Base-by-base conservation (phyloP, 495 filamentous ascomycete species). In the Aspergillus hancockii region DNA sequence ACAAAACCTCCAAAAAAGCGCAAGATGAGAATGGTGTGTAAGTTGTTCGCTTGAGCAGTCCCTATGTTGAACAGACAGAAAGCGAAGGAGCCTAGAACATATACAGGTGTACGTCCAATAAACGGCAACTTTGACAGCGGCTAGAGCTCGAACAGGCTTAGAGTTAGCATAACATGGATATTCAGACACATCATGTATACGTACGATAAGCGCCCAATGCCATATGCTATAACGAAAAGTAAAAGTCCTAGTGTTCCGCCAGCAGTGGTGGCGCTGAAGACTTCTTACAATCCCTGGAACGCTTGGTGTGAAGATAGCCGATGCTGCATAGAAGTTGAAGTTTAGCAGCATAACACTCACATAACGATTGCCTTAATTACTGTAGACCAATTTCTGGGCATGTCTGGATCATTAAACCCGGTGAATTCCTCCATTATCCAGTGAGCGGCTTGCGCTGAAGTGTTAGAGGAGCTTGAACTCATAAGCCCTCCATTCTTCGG, bases 1-100 rank as follows among this genome's bases (percentile, higher is more conserved):
- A 80, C 69, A 52, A 80, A 72, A 6, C 78, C 78, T 40, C 77
- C 78, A 8, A 81, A 49, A 67, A 80, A 79, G 4, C 78, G 76
- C 52, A 81, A 76, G 16, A 75, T 75, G 5, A 80, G 62, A 23
- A 80, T 66, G 57, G 76, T 79, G 52, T 72, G 71, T 59, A 81
- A 71, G 62, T 78, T 79, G 2, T 65, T 67, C 32, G 74, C 71
- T 0, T 77, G 53, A 0, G 76, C 73, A n/a, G 75, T 77, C 1
- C 74, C 74, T 25, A 75, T 70, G 51, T 77, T 77, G 62, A 81
- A 65, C 49, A 79, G 66, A 46, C 80, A 76, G 66, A 81, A 81
- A 19, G 78, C 51, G 19, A 70, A 54, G 14, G 76, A 76, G 32
- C 78, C 78, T 12, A 58, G 50, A 14, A 76, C 67, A 60, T 81